Percentiles rank a stretch among this genome's conserved stretches.
These are phyloP conservation scores for Triticum turgidum DNA, from an alignment of 176 grass and related monocot species.

Conservation along the genomic window DNA sequence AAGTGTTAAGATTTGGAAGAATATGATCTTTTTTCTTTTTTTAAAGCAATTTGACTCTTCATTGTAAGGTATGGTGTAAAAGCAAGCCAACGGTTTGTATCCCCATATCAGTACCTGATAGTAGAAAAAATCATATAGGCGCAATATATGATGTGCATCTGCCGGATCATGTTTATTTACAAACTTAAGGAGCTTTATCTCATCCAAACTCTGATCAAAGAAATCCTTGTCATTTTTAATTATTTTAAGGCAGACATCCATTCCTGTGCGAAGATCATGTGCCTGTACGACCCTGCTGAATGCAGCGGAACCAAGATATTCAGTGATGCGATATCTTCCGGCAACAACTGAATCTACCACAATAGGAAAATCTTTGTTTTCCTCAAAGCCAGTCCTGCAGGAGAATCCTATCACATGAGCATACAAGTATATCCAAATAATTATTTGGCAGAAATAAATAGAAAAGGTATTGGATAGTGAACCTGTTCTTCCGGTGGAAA, in stretches of 20 bases:
- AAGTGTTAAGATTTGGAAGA: background rate
- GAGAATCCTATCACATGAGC: constrained; percentile 52
- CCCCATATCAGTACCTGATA: constrained; percentile 56
- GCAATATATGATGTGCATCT: constrained; percentile 84
- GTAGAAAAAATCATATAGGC: constrained; percentile 95
- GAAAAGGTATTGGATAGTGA: constrained; percentile 6
- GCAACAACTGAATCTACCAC: constrained; percentile 82
- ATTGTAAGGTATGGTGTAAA: constrained; percentile 9
- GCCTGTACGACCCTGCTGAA: constrained; percentile 93
- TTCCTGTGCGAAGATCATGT: constrained; percentile 71
- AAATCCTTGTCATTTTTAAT: constrained; percentile 98
- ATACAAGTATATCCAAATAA: constrained; percentile 29
- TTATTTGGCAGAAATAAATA: constrained; percentile 33
- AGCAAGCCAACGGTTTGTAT: constrained; percentile 21
- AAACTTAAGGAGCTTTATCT: constrained; percentile 99
- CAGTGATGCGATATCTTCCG: constrained; percentile 81
- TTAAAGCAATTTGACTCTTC: constrained; percentile 3
- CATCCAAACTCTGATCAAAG: constrained; percentile 98
- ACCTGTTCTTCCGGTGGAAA: constrained; percentile 88
- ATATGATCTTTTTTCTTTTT: background rate
- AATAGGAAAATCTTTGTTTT: constrained; percentile 97
- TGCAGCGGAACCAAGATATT: constrained; percentile 95
- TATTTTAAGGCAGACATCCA: constrained; percentile 97
- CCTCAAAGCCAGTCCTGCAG: constrained; percentile 98
- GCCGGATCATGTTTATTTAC: constrained; percentile 91